These are phyloP conservation scores for Stachybotrys chartarum DNA, from an alignment of 2,329 filamentous ascomycete species.

Conservation along the genomic window DNA sequence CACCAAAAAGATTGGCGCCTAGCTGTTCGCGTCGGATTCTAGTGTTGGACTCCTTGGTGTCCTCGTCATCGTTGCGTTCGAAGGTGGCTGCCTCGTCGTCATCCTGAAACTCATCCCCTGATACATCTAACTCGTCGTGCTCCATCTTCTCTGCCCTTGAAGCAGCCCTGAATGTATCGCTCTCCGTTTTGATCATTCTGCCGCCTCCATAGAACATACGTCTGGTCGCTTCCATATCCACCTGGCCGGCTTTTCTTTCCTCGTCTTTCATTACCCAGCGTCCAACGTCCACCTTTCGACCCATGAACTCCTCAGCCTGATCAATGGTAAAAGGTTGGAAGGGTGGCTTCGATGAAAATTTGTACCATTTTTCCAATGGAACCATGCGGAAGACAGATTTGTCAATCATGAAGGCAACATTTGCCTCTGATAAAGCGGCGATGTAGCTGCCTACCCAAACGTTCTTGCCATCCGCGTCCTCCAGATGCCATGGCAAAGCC, in stretches of 20 bases:
- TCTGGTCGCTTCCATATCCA: slow-evolving; percentile 55
- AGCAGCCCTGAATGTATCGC: slow-evolving; percentile 52
- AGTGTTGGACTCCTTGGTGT: slow-evolving; percentile 63
- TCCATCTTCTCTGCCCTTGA: slow-evolving; percentile 60
- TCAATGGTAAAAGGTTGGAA: slow-evolving; percentile 75
- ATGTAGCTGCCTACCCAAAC: slow-evolving; percentile 92
- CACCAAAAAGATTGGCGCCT: slow-evolving; percentile 76
- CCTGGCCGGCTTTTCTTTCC: slow-evolving; percentile 47
- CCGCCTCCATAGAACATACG: slow-evolving; percentile 43
- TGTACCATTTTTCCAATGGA: slow-evolving; percentile 94
- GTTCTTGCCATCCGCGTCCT: slow-evolving; percentile 93
- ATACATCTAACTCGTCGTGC: slow-evolving; percentile 62
- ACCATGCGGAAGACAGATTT: slow-evolving; percentile 72
- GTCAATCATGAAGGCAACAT: slow-evolving; percentile 70
- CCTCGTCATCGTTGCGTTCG: slow-evolving; percentile 76
- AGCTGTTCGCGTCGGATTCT: slow-evolving; percentile 74
- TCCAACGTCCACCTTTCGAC: slow-evolving; percentile 66
- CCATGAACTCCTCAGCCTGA: slow-evolving; percentile 78
- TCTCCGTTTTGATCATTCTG: slow-evolving; percentile 61
- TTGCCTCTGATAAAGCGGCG: slow-evolving; percentile 76
- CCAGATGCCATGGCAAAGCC: slow-evolving; percentile 90
- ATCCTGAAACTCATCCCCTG: slow-evolving; percentile 73
- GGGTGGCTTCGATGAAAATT: slow-evolving; percentile 71
- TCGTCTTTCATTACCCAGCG: slow-evolving; percentile 73
- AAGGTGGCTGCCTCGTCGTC: slow-evolving; percentile 75